phyloP scores from a whole-genome alignment of 2,329 filamentous ascomycete genomes.

The Shiraia sp. region DNA sequence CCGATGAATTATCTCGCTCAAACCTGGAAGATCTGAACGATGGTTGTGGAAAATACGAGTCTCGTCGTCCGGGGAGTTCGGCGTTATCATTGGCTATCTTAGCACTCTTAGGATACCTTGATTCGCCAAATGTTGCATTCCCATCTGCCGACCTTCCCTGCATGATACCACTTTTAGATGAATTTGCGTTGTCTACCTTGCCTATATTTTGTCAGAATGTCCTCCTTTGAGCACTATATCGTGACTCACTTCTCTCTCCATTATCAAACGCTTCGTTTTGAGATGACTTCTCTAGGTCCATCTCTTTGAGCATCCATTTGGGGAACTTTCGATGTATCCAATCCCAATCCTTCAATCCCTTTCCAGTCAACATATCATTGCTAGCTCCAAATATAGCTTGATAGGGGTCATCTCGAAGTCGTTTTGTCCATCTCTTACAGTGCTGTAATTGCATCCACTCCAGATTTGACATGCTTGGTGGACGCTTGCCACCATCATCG shows the following conservation, averaged over 20 bases:
- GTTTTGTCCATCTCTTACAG: conserved; percentile 32
- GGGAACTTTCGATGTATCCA: conserved; percentile 36
- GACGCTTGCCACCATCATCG: conserved; percentile 16
- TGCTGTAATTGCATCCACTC: conserved; percentile 37
- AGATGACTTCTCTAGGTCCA: conserved; percentile 13
- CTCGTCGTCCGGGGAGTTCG: conserved; percentile 1
- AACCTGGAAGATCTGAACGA: conserved; percentile 16
- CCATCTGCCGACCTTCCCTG: no score
- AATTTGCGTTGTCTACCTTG: neutral
- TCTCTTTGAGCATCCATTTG: conserved; percentile 37
- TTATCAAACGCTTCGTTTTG: conserved; percentile 2
- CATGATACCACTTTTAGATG: no score
- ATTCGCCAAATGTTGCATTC: neutral
- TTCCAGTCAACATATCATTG: conserved; percentile 38
- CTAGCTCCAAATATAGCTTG: conserved; percentile 49
- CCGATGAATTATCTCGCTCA: conserved; percentile 19
- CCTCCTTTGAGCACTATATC: neutral
- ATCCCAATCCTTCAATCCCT: conserved; percentile 34
- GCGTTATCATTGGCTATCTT: conserved; percentile 6
- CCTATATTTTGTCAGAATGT: neutral
- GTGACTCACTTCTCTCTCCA: neutral
- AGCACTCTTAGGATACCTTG: conserved; percentile 19
- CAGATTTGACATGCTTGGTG: conserved; percentile 29
- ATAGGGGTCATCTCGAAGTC: conserved; percentile 48
- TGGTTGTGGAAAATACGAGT: conserved; percentile 18